These are phyloP conservation scores for Penicillium thymicola DNA, from an alignment of 2,329 filamentous ascomycete species.

Conservation along the genomic window DNA sequence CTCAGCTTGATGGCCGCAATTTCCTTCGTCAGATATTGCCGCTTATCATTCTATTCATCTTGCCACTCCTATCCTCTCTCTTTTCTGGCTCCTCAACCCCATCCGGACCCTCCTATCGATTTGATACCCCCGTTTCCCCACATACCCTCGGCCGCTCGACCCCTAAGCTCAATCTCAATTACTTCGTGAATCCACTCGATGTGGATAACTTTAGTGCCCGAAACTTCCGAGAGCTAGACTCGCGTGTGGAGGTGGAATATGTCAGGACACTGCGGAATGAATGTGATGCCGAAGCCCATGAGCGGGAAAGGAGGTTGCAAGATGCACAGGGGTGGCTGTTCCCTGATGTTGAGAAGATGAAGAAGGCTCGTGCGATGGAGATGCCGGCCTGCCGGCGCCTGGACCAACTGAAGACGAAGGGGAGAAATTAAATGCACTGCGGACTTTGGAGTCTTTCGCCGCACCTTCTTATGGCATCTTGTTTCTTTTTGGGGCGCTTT, in stretches of 20 bases:
- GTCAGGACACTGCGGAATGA: conserved; percentile 63
- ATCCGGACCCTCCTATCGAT: conserved; percentile 68
- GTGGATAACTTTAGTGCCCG: conserved; percentile 65
- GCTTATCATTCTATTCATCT: conserved; percentile 82
- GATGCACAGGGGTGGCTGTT: conserved; percentile 86
- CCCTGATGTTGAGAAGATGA: conserved; percentile 74
- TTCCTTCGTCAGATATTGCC: conserved; percentile 75
- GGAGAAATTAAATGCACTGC: not conserved
- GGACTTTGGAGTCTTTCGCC: not conserved
- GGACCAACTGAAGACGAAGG: conserved; percentile 47
- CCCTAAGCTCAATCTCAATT: conserved; percentile 68
- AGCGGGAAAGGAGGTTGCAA: conserved; percentile 65
- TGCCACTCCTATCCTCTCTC: conserved; percentile 76
- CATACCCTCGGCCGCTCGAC: conserved; percentile 73
- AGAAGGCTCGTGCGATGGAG: conserved; percentile 61
- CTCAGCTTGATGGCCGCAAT: conserved; percentile 50
- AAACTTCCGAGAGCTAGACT: conserved; percentile 73
- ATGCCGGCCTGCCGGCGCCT: conserved; percentile 59
- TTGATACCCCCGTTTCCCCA: conserved; percentile 67
- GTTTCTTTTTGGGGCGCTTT: not conserved
- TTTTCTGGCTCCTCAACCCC: conserved; percentile 59
- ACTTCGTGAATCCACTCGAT: conserved; percentile 79
- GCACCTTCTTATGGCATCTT: not conserved
- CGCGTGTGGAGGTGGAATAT: conserved; percentile 70
- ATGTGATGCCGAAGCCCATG: conserved; percentile 70